phyloP scores from a whole-genome alignment of 2,329 filamentous ascomycete species.

The Lasiodiplodia sp. region DNA sequence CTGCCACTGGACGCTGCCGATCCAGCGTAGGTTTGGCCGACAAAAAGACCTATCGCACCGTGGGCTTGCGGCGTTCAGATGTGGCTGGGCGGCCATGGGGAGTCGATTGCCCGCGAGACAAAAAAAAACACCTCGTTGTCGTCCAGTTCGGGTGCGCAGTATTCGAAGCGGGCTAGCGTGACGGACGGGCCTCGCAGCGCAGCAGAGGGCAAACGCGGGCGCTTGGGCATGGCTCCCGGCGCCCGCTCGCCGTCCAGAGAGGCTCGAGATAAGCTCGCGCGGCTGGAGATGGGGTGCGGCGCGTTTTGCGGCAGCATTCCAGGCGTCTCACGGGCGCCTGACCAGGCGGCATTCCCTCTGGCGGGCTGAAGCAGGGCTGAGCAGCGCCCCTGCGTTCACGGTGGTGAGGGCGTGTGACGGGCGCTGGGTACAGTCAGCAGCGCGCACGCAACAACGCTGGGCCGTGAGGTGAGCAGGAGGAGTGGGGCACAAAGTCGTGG shows the following conservation, averaged over 20 bases:
- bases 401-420: slow-evolving; percentile 18
- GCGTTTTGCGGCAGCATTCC: slow-evolving; percentile 12
- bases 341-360: slow-evolving; percentile 17
- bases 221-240: slow-evolving; percentile 10
- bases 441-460: slow-evolving; percentile 13
- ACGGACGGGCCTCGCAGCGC: not conserved
- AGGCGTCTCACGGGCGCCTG: slow-evolving; percentile 9
- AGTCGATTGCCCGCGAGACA: not conserved
- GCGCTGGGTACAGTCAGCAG: slow-evolving; percentile 19
- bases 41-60: slow-evolving; percentile 23
- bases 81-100: slow-evolving; percentile 8
- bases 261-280: slow-evolving; percentile 9
- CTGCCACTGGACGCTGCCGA: slow-evolving; percentile 9
- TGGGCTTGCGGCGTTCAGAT: not conserved
- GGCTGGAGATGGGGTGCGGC: slow-evolving; percentile 19
- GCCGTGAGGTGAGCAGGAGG: not conserved
- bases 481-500: slow-evolving; percentile 18
- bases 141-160: slow-evolving; percentile 7
- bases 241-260: slow-evolving; percentile 1
- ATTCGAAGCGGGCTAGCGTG: slow-evolving; percentile 9
- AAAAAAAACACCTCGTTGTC: slow-evolving; percentile 5
- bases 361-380: slow-evolving; percentile 20
- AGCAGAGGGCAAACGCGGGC: slow-evolving; percentile 11
- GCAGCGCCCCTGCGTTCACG: slow-evolving; percentile 15
- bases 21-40: slow-evolving; percentile 23